Evolutionary conservation across 140 eudicot species (phyloP), one percentile per base, ranked within the genome.

Genomic region (Erigeron philadelphicus): DNA sequence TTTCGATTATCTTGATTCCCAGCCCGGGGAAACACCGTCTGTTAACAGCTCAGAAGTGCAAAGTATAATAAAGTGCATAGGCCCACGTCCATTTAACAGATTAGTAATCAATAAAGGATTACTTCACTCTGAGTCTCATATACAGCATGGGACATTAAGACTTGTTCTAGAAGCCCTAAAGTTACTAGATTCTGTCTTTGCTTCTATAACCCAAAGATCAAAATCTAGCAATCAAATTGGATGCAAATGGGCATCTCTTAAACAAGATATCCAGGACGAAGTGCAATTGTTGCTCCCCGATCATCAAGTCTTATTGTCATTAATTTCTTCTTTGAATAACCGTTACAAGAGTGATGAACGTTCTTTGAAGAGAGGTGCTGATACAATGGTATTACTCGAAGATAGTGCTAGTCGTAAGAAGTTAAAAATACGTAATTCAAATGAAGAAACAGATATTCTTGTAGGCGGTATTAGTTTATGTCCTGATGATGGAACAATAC

Each of bases 61-160:
- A 69, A 73, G 70, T 83, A 66, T 94, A 61, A 54, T 86, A 16
- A 94, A 82, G 82, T 94, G 99, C 84, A 81, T 89, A 8, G 80
- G 87, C 66, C 94, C 96, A 23, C 89, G 89, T 9, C 70, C 90
- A 12, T 81, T 94, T 41, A 79, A 85, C 55, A 81, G 95, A 64
- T 66, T 80, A 66, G 86, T 85, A 7, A 85, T 87, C 67, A 89
- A 85, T 69, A 94, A 94, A 80, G 97, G 99, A 48, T 78, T 89
- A 75, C 96, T 85, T 76, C 96, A 89, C 75, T 67, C 90, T 4
- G 84, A 85, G 71, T 73, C 87, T 76, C 85, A 80, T 15, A 79
- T 89, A 71, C 89, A 89, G 72, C 98, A 94, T 68, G 95, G 86
- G 53, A 85, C 95, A n/a, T 75, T 94, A 83, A 81, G 82, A 56